Evolutionary conservation across 2,329 filamentous ascomycete genomes (phyloP), one percentile per base, ranked within the genome.

Genomic region (Plectosphaerella sp.): DNA sequence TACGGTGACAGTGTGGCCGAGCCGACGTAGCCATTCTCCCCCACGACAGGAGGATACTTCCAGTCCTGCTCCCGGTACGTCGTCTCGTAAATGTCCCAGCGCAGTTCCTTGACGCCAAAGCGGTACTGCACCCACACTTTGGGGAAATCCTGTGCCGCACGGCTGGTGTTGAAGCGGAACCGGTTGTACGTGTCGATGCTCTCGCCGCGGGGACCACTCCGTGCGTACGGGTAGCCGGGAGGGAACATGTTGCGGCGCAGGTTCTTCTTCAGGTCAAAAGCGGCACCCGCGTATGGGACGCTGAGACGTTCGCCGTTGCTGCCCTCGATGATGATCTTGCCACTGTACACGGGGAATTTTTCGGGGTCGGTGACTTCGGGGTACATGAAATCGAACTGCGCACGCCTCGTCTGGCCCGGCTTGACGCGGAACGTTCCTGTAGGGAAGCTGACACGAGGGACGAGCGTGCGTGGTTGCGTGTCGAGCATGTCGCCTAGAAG

Each of bases 281-380:
- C 56, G 2, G 48, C 52, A 11, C 55, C 55, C 56, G 3, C 28
- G 55, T 71, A 70, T 5, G 67, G 68, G 10, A 69, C 55, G 2
- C 60, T 62, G 10, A 69, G 58, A 7, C 61, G 54, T 45, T 70
- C 68, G 9, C 64, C 63, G 15, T 64, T 62, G 49, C 59, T 63
- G 15, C 60, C 61, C 11, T 57, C 56, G 45, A 70, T 57, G n/a
- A 64, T 49, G 15, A 70, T 55, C 49, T 65, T 67, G 25, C 68
- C 68, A 42, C 64, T 67, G 51, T 69, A 70, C 14, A 68, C 53
- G 2, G 66, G 67, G 22, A 70, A 42, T n/a, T 63, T 61, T 20
- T 69, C 42, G 6, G 61, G 48, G 16, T 65, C 57, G 3, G 57
- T 53, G 37, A 57, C 52, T 4, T 51, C 35, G 8, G 66, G 67